Base-by-base conservation (phyloP, 2,329 filamentous ascomycete species). In the Trichoderma simmonsii region DNA sequence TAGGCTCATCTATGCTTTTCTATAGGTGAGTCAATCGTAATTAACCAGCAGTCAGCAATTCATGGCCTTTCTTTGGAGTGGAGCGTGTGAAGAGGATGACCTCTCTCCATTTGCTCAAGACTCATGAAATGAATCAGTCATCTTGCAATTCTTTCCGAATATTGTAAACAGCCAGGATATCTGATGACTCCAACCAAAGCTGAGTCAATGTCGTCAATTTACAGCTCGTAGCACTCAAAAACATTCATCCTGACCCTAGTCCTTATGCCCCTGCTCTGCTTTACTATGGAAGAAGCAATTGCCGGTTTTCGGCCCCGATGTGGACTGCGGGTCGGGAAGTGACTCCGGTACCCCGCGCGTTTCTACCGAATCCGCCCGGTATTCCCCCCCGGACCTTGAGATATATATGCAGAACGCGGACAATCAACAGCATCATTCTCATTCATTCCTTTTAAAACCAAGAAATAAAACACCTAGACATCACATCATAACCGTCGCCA, bases 401-500 rank as follows among this genome's bases (percentile, higher is more conserved):
- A 59, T 67, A 67, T 67, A 67, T 36, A 39, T 34, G 48, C 4
- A 54, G 48, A 54, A 54, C 48, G 48, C 6, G 48, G 5, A 54
- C 48, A 54, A 3, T 12, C 21, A 54, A 54, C 48, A 54, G 48
- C 11, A 24, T 54, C 48, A 24, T 14, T 54, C 11, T 54, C n/a
- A 21, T 24, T 14, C 48, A 54, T 24, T 51, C 48, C 48, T 51
- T 11, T 51, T 3, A 48, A n/a, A n/a, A 64, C 24, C 4, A 26
- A 9, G 1, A 48, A 43, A 5, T 36, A 12, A 15, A 64, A n/a
- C 28, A 60, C 14, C 34, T 15, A 18, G 8, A 61, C 18, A 21
- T 36, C 51, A 4, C 21, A 3, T 28, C 12, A 28, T 21, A 24
- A 24, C 24, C 24, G 24, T 24, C 24, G 24, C 24, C 34, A 93